Evolutionary conservation across 2,329 filamentous ascomycete species (phyloP), one percentile per base, ranked within the genome.

Genomic region (Stachybotrys elegans): DNA sequence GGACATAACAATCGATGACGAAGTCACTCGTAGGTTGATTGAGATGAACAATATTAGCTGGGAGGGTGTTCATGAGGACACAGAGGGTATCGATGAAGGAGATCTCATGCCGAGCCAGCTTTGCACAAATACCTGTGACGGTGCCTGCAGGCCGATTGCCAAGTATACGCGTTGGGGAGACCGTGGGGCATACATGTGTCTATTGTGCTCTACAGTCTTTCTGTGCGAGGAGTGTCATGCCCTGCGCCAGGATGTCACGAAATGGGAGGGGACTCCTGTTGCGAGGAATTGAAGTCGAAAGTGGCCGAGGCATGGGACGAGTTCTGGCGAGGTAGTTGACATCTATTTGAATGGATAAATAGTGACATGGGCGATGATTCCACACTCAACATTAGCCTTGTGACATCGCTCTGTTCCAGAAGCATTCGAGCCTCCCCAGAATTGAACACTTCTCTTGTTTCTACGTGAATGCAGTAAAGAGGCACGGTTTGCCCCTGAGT

Each of bases 151-250:
- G 16, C 53, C 51, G 6, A 21, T 31, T 16, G 40, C 35, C n/a
- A 38, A n/a, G 22, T 53, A 36, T 14, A n/a, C 19, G 6, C 49
- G 43, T 38, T 59, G 55, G 56, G 50, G 42, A 22, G 22, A 43
- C 4, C 40, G 38, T 27, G 23, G 44, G 5, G 41, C 47, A 2
- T 56, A 58, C 43, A 43, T 46, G 16, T 59, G 55, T 40, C 20
- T 51, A 31, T 46, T 49, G 13, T 57, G 56, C 39, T 49, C 43
- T 7, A 45, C 49, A 13, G 43, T 44, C 12, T 39, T 54, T 29
- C 32, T 58, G 6, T 58, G 57, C 38, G 45, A 53, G n/a, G 27
- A 38, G 13, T 58, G 56, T 34, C 47, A 51, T 42, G 35, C 22
- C 8, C 22, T 5, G 7, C 47, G 11, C 45, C 51, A 20, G 23